Evolutionary conservation across 441 rosid species (phyloP), one percentile per base, ranked within the genome.

Genomic region (Eruca vesicaria): DNA sequence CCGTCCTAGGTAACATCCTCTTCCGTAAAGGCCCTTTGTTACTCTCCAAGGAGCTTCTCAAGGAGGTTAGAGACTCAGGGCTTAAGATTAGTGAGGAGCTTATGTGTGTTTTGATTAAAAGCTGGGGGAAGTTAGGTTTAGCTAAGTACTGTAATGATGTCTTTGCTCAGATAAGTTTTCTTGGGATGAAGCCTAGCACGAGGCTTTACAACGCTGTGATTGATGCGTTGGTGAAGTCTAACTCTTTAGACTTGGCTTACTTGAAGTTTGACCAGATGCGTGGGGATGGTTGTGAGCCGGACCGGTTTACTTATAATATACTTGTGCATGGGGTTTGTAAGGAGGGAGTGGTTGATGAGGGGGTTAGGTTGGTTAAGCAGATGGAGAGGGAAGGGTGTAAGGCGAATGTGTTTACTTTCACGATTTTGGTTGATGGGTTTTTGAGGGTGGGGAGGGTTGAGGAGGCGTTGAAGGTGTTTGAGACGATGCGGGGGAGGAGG

Each of bases 91-190:
- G 64, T 26, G 98, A 90, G 10, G 90, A 90, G 21, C 80, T 92
- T 85, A 81, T 94, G 66, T 86, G 93, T 60, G 62, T 88, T 85
- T 77, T 92, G 84, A 83, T 94, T 66, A 89, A 94, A 48, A 88
- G 94, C 73, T 94, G 98, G 98, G 98, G 98, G 4, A 90, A 83
- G 69, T 79, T 90, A 73, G 98, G 97, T 38, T 84, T 92, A 81
- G 91, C 94, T n/a, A 90, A 87, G 56, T 94, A 92, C 76, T 89
- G 97, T 80, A 79, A 78, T 68, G 97, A 94, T 66, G 83, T 92
- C 57, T 92, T 92, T 73, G 92, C 88, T 64, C 95, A 92, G 83
- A 84, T 92, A 57, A 92, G 90, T 0, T 85, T 86, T 81, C 81
- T 94, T 77, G 98, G 94, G 59, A 79, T 94, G 52, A 75, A 55